Conservation (phyloP, 345 rosid species). For the Eucalyptus globulus region DNA sequence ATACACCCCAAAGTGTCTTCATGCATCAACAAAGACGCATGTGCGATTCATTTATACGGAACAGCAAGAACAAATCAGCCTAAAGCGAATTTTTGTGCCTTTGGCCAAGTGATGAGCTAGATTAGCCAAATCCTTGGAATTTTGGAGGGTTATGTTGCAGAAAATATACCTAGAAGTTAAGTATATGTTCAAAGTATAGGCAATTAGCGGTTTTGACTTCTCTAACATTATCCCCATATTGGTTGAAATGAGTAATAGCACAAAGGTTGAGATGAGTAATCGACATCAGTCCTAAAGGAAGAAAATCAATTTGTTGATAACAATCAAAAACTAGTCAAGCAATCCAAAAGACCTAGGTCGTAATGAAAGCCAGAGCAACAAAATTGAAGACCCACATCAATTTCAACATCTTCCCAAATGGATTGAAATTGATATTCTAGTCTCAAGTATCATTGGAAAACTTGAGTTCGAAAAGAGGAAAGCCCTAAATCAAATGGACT, state of each 20-base stretch:
- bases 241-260: neutral
- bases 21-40: neutral
- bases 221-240: neutral
- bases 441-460: neutral
- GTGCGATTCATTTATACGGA: neutral
- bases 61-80: neutral
- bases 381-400: neutral
- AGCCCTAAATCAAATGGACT: neutral
- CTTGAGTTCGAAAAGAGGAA: neutral
- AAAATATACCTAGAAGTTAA: neutral
- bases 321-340: neutral
- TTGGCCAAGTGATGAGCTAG: neutral
- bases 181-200: no score
- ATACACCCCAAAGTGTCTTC: neutral
- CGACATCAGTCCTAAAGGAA: accelerated
- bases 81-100: neutral
- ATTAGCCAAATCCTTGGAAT: neutral
- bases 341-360: no score
- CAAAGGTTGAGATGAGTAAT: neutral
- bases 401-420: neutral
- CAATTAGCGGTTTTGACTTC: neutral
- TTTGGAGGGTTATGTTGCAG: neutral
- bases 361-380: neutral
- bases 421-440: no score
- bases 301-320: no score